Base-by-base conservation (phyloP, 78 protist species). In the Fonticula alba region DNA sequence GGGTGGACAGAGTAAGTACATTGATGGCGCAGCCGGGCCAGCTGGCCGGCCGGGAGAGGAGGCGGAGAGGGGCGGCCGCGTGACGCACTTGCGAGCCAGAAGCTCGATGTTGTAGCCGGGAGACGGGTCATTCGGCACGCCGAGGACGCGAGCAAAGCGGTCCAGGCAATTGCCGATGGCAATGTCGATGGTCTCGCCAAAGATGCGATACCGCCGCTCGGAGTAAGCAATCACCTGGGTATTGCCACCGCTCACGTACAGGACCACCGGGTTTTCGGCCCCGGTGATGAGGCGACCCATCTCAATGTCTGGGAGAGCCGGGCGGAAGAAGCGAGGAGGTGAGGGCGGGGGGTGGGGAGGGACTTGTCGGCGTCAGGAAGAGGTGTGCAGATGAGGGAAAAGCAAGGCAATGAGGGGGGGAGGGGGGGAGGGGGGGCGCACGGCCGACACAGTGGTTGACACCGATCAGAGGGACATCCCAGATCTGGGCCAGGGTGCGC, bases 81-180 rank as follows among this genome's bases (percentile, higher is more conserved):
- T n/a, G 24, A 27, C 41, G 35, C 32, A 68, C 72, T 79, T 50
- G 14, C 75, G 79, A 0, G 97, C 98, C 36, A 72, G n/a, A 38
- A 84, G 97, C 73, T 93, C 99, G 37, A 96, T 89, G 79, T 96
- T 91, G 80, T 87, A 92, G 1, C 99, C 99, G 4, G 99, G 97
- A 6, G 84, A 33, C 10, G 99, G 99, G 68, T 95, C 99, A 62
- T 95, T 95, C 31, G 97, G 73, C 37, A 84, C 56, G 52, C 72
- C 85, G 32, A 87, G 38, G 50, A 69, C 43, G 22, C 88, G 52
- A 0, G 90, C 89, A 24, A 82, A 77, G 22, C 97, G 46, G 68
- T 91, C 97, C 17, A 91, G 61, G 69, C 91, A 85, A 62, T 93
- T 93, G 24, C 99, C 97, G 11, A 93, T 87, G 0, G 97, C 99